Evolutionary conservation across 768 basidiomycete genomes (phyloP), one percentile per base, ranked within the genome.

Genomic region (Pilatotrama ljubarskyi): DNA sequence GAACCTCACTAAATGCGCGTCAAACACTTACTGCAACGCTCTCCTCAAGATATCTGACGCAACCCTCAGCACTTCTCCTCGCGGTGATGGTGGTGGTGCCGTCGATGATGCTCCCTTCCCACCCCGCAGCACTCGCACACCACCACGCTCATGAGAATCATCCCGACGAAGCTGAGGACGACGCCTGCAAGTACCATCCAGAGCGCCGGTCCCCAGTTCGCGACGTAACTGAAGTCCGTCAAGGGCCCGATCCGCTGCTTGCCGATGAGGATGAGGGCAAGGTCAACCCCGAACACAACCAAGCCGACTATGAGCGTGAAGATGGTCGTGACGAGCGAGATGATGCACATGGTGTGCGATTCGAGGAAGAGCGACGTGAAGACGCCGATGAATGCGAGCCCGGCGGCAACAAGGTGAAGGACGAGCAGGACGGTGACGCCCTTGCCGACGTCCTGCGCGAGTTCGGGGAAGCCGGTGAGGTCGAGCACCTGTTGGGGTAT

Each of bases 71-170:
- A 46, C 43, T 60, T 53, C 44, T 59, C 58, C 7, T 48, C 24
- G n/a, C 51, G 51, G 15, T 25, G 3, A 17, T 41, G 61, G 55
- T 41, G 55, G 51, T 57, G 55, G 20, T 62, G 60, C 15, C 35
- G 55, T 11, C 43, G 42, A 32, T 47, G 44, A 18, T 56, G 58
- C 36, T 58, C 47, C 56, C 57, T 51, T 22, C 79, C 71, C n/a
- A 86, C 80, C 6, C 88, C 88, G 70, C 85, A 86, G 61, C 88
- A 90, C 56, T 83, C 80, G 66, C 87, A 91, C 15, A 81, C 83
- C 29, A 85, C 77, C 17, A 84, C 82, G 38, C 84, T 83, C 47
- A 90, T 75, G n/a, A 83, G 66, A 29, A 88, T 68, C 36, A 90
- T 80, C 0, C 82, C 82, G 2, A 81, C 43, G 87, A 88, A 91